phyloP scores from a whole-genome alignment of 2,329 filamentous ascomycete genomes.

The Aspergillus alliaceus region DNA sequence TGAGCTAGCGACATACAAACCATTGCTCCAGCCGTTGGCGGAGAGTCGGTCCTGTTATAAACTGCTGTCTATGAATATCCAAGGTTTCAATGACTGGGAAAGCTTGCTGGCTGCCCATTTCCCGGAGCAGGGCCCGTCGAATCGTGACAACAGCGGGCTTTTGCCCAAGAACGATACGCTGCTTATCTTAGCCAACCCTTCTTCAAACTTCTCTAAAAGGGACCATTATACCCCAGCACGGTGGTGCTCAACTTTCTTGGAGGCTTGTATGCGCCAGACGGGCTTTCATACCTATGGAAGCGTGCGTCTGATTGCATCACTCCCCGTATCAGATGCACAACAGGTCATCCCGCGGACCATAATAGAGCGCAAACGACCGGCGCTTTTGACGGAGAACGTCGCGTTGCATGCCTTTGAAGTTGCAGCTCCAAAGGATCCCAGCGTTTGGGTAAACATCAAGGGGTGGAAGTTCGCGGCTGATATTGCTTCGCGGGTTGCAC shows the following conservation, averaged over 20 bases:
- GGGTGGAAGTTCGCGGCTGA: constrained; percentile 24
- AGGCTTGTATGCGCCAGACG: constrained; percentile 56
- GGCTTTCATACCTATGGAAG: constrained; percentile 75
- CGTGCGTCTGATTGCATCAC: constrained; percentile 76
- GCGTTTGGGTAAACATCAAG: constrained; percentile 22
- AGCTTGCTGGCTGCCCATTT: constrained; percentile 42
- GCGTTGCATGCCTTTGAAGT: constrained; percentile 52
- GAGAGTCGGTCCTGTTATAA: constrained; percentile 48
- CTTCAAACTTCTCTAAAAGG: constrained; percentile 52
- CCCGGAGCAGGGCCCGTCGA: constrained; percentile 52
- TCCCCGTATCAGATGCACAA: constrained; percentile 60
- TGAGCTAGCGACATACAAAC: constrained; percentile 57
- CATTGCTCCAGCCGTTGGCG: constrained; percentile 62
- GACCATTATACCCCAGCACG: constrained; percentile 52
- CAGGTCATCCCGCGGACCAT: constrained; percentile 62
- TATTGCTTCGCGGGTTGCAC: constrained; percentile 28
- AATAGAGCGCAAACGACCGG: constrained; percentile 55
- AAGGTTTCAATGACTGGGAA: constrained; percentile 59
- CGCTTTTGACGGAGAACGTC: constrained; percentile 60
- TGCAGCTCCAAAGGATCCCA: constrained; percentile 42
- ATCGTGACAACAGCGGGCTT: constrained; percentile 40
- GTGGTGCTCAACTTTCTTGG: constrained; percentile 58
- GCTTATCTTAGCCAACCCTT: constrained; percentile 69
- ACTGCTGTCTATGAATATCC: constrained; percentile 55
- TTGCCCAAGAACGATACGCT: constrained; percentile 68